Evolutionary conservation across 371 early-diverging fungal genomes (phyloP).

Genomic region (Mucor racemosus): DNA sequence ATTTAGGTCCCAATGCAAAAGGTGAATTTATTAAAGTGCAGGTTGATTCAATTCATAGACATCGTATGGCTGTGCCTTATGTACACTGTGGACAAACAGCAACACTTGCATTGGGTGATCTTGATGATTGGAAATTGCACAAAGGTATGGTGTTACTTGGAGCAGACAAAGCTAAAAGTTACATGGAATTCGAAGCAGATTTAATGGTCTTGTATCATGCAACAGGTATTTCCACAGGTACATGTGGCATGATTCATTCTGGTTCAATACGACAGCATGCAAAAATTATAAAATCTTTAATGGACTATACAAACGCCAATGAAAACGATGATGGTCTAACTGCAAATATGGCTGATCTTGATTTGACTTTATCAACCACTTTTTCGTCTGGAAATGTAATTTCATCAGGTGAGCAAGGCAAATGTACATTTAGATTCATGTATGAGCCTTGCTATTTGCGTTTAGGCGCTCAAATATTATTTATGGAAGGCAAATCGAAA

Average conservation of each 20-base stretch:
- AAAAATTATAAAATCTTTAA: constrained; percentile 54
- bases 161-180: constrained; percentile 54
- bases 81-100: constrained; percentile 86
- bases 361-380: constrained; percentile 13
- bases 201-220: constrained; percentile 83
- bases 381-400: constrained; percentile 14
- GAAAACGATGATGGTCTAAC: not conserved
- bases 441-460: constrained; percentile 82
- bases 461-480: constrained; percentile 73
- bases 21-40: constrained; percentile 56
- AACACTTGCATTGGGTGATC: constrained; percentile 67
- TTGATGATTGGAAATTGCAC: constrained; percentile 56
- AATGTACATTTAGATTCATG: constrained; percentile 76
- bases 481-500: constrained; percentile 85
- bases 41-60: constrained; percentile 87
- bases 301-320: constrained; percentile 16
- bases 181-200: constrained; percentile 85
- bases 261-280: constrained; percentile 90
- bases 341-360: not conserved
- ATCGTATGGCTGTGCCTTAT: constrained; percentile 75
- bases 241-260: constrained; percentile 92
- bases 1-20: constrained; percentile 59
- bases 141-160: constrained; percentile 89
- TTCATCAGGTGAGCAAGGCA: constrained; percentile 22
- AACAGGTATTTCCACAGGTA: constrained; percentile 62